These are phyloP conservation scores for Candida hispaniensis DNA, from an alignment of 805 yeast species.

Conservation along the genomic window DNA sequence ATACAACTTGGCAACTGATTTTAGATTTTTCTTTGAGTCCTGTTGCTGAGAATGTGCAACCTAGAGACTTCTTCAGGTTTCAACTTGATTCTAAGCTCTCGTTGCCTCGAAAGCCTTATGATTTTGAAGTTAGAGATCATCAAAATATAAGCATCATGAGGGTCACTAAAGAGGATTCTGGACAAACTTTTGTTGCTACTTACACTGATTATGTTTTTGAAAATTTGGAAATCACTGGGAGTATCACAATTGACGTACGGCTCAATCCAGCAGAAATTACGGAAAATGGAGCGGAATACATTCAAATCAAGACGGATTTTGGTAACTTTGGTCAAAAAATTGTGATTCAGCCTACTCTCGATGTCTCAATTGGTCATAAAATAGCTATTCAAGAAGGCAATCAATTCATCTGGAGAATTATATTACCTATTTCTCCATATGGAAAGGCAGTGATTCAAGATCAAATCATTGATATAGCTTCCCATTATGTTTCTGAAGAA, in stretches of 20 bases:
- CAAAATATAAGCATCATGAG: background rate
- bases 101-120: slow-evolving; percentile 7
- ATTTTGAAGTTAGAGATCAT: background rate
- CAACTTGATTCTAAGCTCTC: slow-evolving; percentile 2
- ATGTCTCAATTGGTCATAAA: background rate
- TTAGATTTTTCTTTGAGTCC: slow-evolving; percentile 3
- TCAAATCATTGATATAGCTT: background rate
- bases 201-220: background rate
- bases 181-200: slow-evolving; percentile 1
- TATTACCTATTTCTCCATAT: slow-evolving; percentile 9
- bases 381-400: slow-evolving; percentile 2
- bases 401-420: slow-evolving; percentile 2
- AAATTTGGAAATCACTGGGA: background rate
- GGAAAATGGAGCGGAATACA: no score
- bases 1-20: slow-evolving; percentile 4
- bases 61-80: slow-evolving; percentile 11
- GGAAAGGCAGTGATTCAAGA: background rate
- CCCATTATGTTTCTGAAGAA: background rate
- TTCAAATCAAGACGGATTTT: slow-evolving; percentile 2
- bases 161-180: background rate
- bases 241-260: background rate
- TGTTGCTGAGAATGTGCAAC: slow-evolving; percentile 4
- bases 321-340: slow-evolving; percentile 3
- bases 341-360: slow-evolving; percentile 1
- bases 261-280: no score